A percentile compares a stretch with the other conserved stretches of the same genome.
Conservation (phyloP, 1,284 basidiomycete genomes). For the Cystobasidium slooffiae region DNA sequence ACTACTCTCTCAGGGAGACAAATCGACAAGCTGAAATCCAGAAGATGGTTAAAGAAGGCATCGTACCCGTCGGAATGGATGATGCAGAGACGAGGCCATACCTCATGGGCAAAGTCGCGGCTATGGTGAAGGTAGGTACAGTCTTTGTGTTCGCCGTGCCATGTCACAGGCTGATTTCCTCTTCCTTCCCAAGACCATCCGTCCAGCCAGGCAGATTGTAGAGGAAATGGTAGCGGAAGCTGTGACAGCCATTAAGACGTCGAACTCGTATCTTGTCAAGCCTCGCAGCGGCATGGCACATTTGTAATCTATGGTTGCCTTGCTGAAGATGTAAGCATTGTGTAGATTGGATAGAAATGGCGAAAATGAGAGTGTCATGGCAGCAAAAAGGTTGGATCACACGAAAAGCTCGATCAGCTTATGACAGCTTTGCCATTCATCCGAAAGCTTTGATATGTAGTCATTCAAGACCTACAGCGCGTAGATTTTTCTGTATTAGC, state of each 20-base stretch:
- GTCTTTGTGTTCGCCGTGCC: neutral
- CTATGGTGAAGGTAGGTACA: conserved; percentile 68
- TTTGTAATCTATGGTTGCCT: too few species aligned
- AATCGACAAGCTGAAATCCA: conserved; percentile 75
- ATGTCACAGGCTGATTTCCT: neutral
- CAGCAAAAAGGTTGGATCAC: too few species aligned
- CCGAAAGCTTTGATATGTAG: too few species aligned
- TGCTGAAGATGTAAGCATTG: too few species aligned
- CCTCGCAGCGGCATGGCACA: too few species aligned
- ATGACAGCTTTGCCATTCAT: too few species aligned
- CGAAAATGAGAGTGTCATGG: too few species aligned
- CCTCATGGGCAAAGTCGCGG: conserved; percentile 74
- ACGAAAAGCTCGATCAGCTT: too few species aligned
- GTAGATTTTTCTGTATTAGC: too few species aligned
- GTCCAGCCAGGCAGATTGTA: conserved; percentile 79
- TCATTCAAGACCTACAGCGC: too few species aligned
- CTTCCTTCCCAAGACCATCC: conserved; percentile 56
- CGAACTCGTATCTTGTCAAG: neutral
- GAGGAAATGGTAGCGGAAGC: conserved; percentile 78
- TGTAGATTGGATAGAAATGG: too few species aligned
- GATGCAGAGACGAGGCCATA: conserved; percentile 42
- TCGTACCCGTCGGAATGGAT: conserved; percentile 64
- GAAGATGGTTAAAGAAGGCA: conserved; percentile 73
- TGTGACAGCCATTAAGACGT: conserved; percentile 52
- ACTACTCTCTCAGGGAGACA: conserved; percentile 63